Evolutionary conservation across 257 asterid genomes (phyloP).

Genomic region (Nyctanthes arbortristis): DNA sequence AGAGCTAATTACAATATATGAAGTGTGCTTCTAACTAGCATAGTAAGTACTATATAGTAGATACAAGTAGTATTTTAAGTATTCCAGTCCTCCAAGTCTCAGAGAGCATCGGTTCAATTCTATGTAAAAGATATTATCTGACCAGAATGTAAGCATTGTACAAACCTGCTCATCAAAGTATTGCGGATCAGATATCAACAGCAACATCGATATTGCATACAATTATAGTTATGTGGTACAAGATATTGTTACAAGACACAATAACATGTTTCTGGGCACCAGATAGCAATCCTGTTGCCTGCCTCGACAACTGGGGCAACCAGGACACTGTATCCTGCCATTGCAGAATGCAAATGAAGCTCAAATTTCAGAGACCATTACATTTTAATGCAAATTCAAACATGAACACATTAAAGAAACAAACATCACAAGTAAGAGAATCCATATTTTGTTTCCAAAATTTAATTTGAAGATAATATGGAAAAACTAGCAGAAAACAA

Average conservation of each 20-base stretch:
- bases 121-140: background rate
- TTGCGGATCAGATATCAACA: background rate
- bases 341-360: background rate
- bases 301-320: background rate
- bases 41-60: background rate
- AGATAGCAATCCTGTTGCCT: background rate
- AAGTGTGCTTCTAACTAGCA: background rate
- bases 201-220: background rate
- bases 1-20: background rate
- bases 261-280: background rate
- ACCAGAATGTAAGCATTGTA: background rate
- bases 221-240: background rate
- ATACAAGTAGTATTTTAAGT: background rate
- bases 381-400: background rate
- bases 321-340: background rate
- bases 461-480: too few species aligned
- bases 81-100: background rate
- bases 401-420: too few species aligned
- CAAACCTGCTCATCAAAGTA: background rate
- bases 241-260: background rate
- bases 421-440: background rate
- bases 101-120: background rate
- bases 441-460: too few species aligned
- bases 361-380: background rate
- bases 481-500: background rate